These are phyloP conservation scores for Cordyceps cicadae DNA, from an alignment of 2,329 filamentous ascomycete genomes.

Conservation along the genomic window DNA sequence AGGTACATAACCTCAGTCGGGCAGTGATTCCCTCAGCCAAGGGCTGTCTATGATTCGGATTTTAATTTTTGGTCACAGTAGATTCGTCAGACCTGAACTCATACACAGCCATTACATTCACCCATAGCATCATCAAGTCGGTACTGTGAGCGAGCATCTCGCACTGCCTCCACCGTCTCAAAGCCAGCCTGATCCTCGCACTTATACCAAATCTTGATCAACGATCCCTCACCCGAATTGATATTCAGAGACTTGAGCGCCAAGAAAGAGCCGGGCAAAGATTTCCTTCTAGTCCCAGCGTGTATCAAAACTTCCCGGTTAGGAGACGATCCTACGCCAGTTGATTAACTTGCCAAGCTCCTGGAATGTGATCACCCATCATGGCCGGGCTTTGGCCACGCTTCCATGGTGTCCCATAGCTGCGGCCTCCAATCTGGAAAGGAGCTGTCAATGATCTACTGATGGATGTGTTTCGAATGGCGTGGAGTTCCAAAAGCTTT, in stretches of 20 bases:
- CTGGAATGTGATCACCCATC: conserved; percentile 8
- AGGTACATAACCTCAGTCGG: too few species aligned
- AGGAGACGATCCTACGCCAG: neutral
- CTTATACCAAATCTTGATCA: neutral
- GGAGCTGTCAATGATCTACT: neutral
- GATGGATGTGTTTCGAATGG: neutral
- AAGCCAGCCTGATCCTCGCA: neutral
- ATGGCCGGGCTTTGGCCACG: neutral
- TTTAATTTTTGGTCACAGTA: too few species aligned
- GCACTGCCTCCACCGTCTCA: neutral
- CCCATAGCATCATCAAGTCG: too few species aligned
- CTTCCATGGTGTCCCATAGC: neutral
- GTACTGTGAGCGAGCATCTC: too few species aligned
- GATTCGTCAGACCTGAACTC: too few species aligned
- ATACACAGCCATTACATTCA: too few species aligned
- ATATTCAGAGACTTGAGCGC: neutral
- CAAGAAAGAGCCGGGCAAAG: neutral
- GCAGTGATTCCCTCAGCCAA: too few species aligned
- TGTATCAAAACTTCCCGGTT: neutral
- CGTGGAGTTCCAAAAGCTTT: neutral
- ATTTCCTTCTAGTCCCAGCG: neutral
- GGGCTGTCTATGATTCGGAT: too few species aligned
- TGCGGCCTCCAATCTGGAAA: neutral
- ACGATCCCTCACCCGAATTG: neutral
- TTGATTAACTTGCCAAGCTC: neutral